phyloP scores from a whole-genome alignment of 805 yeast genomes.

The Saccharomycopsis sp. region DNA sequence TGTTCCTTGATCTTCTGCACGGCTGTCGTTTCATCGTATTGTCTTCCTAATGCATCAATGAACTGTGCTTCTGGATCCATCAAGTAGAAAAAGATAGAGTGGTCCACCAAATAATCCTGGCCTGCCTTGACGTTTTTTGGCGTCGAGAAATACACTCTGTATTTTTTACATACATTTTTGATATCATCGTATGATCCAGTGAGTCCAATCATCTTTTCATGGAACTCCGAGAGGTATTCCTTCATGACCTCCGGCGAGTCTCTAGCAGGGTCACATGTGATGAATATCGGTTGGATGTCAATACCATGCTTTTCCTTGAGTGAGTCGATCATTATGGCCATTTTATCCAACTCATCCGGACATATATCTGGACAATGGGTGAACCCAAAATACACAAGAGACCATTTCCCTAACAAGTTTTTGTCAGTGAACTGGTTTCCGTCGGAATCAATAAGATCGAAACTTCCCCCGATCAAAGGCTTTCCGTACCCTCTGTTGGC shows the following conservation, averaged over 20 bases:
- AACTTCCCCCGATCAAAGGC: slow-evolving; percentile 90
- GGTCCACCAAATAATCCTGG: slow-evolving; percentile 94
- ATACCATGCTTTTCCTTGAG: slow-evolving; percentile 51
- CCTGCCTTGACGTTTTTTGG: slow-evolving; percentile 93
- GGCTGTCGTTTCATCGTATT: slow-evolving; percentile 74
- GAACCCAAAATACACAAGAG: slow-evolving; percentile 90
- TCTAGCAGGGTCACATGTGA: slow-evolving; percentile 96
- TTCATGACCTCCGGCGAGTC: slow-evolving; percentile 83
- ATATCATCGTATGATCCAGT: slow-evolving; percentile 87
- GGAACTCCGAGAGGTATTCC: slow-evolving; percentile 82
- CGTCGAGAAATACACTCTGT: slow-evolving; percentile 94
- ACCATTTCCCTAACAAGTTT: slow-evolving; percentile 70
- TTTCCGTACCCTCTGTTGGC: slow-evolving; percentile 84
- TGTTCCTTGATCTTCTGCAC: slow-evolving; percentile 70
- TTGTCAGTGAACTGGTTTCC: slow-evolving; percentile 72
- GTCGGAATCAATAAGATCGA: slow-evolving; percentile 61
- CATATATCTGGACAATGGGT: slow-evolving; percentile 98
- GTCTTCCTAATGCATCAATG: slow-evolving; percentile 90
- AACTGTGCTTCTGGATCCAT: slow-evolving; percentile 99
- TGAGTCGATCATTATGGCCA: slow-evolving; percentile 59
- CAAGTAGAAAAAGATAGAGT: slow-evolving; percentile 91
- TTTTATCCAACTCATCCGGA: slow-evolving; percentile 93
- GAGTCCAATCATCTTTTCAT: slow-evolving; percentile 79
- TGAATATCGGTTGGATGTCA: slow-evolving; percentile 76
- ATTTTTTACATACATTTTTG: slow-evolving; percentile 79